Evolutionary conservation across 164 flowering plant species (phyloP).

Genomic region (Aristolochia fimbriata): DNA sequence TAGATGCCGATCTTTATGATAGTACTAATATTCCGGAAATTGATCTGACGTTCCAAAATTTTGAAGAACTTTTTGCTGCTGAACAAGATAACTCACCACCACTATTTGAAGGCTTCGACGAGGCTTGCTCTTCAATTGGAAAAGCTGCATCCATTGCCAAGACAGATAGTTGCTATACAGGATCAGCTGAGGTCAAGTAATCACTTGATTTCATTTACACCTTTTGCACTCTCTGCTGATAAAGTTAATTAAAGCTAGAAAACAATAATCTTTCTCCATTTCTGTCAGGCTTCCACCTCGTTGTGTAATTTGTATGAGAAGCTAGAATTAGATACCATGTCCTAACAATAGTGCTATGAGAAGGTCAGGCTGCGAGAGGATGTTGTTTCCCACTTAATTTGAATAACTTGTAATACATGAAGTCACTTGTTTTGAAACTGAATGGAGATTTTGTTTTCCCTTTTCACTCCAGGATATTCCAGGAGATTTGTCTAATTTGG

Average conservation of each 20-base stretch:
- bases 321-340: too few species aligned
- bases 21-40: constrained; percentile 67
- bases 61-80: constrained; percentile 54
- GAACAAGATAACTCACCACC: constrained; percentile 35
- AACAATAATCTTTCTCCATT: too few species aligned
- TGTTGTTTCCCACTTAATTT: too few species aligned
- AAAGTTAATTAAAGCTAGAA: too few species aligned
- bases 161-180: constrained; percentile 17
- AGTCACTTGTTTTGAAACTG: neutral
- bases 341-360: too few species aligned
- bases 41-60: constrained; percentile 56
- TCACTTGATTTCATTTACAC: neutral
- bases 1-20: constrained; percentile 37
- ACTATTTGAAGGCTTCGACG: constrained; percentile 21
- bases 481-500: constrained; percentile 16
- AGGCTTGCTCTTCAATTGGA: constrained; percentile 19
- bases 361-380: too few species aligned
- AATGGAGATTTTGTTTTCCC: constrained; percentile 2
- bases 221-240: too few species aligned
- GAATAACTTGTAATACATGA: too few species aligned
- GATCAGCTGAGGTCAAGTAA: constrained; percentile 25
- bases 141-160: constrained; percentile 21
- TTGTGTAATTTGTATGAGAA: too few species aligned
- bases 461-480: constrained; percentile 25
- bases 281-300: too few species aligned